These are phyloP conservation scores for Inga laurina DNA, from an alignment of 306 rosid genomes.

Conservation along the genomic window DNA sequence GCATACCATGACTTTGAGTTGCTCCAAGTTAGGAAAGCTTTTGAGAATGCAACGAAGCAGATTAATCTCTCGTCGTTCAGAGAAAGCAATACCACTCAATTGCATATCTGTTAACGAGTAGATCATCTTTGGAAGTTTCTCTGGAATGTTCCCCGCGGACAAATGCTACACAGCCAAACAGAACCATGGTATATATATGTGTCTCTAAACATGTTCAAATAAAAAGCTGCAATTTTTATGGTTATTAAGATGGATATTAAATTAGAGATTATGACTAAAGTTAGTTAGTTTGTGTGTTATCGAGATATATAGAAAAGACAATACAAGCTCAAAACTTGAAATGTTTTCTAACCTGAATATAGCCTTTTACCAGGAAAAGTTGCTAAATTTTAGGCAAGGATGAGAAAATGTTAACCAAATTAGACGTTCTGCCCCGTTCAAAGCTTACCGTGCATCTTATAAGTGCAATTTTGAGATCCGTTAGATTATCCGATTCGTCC, in stretches of 20 bases:
- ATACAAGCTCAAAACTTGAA: background rate
- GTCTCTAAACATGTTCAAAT: background rate
- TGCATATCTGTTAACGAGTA: background rate
- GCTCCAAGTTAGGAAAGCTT: slow-evolving; percentile 27
- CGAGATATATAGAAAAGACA: no score
- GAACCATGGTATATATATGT: background rate
- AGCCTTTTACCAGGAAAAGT: background rate
- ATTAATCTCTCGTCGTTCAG: background rate
- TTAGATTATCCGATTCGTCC: background rate
- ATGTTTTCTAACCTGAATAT: slow-evolving; percentile 17
- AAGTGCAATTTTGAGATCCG: background rate
- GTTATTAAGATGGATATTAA: no score
- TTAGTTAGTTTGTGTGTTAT: no score
- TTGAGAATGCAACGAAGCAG: slow-evolving; percentile 1
- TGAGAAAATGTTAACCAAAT: slow-evolving; percentile 12
- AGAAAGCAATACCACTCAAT: slow-evolving; percentile 3
- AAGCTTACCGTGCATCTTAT: background rate
- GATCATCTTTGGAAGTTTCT: background rate
- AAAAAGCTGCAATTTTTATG: background rate
- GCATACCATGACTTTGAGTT: slow-evolving; percentile 19
- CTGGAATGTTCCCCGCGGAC: background rate
- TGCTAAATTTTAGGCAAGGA: background rate
- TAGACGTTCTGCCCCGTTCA: background rate
- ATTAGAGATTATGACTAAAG: no score
- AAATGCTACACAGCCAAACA: slow-evolving; percentile 17